Conservation (phyloP, 192 early-diverging fungal species). For the Coemansia sp. region DNA sequence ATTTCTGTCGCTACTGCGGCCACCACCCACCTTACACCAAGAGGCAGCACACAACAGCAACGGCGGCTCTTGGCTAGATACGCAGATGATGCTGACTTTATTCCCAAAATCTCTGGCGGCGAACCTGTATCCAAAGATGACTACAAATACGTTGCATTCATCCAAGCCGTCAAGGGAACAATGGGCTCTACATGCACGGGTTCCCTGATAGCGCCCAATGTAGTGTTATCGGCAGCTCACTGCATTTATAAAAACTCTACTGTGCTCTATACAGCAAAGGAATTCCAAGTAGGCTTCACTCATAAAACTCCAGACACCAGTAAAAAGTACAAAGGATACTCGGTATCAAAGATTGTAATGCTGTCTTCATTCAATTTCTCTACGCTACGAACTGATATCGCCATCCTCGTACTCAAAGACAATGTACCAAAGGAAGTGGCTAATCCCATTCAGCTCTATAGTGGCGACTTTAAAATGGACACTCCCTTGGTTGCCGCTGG, state of each 20-base stretch:
- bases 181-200: constrained; percentile 29
- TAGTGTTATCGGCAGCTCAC: constrained; percentile 50
- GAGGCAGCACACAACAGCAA: too few species aligned
- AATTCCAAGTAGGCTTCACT: constrained; percentile 18
- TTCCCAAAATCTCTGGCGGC: constrained; percentile 41
- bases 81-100: background rate
- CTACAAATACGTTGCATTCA: constrained; percentile 28
- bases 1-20: background rate
- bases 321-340: constrained; percentile 8
- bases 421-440: constrained; percentile 16
- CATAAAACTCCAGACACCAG: constrained; percentile 9
- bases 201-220: constrained; percentile 41
- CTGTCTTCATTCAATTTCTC: constrained; percentile 13
- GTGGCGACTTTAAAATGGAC: background rate
- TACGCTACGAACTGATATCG: constrained; percentile 32
- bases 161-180: constrained; percentile 4
- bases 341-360: constrained; percentile 10
- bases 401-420: constrained; percentile 22
- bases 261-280: background rate
- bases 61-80: background rate
- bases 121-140: constrained; percentile 1
- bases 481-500: constrained; percentile 23
- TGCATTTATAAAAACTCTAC: constrained; percentile 18
- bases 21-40: background rate
- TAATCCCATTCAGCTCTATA: constrained; percentile 15